Evolutionary conservation across 805 yeast genomes (phyloP).

Genomic region (Metschnikowia santaceciliae): DNA sequence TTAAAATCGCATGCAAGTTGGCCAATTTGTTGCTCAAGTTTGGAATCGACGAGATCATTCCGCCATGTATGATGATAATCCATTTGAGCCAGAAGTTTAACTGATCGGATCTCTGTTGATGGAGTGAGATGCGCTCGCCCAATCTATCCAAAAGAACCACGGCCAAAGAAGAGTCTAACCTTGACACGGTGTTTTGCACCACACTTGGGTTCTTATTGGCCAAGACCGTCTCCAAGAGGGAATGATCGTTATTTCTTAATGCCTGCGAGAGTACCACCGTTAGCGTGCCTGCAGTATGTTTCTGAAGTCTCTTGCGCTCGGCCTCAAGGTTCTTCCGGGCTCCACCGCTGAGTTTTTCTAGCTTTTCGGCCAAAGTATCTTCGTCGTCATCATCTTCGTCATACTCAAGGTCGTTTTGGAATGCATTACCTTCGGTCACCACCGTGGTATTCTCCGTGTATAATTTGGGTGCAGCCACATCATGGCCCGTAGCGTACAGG

Average conservation of each 20-base stretch:
- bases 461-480: constrained; percentile 48
- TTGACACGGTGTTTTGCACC: constrained; percentile 47
- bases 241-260: constrained; percentile 77
- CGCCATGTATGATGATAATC: constrained; percentile 53
- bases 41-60: constrained; percentile 44
- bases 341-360: constrained; percentile 34
- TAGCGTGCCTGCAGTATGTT: constrained; percentile 58
- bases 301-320: constrained; percentile 38
- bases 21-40: constrained; percentile 41
- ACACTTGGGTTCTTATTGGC: constrained; percentile 47
- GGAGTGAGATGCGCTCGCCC: constrained; percentile 50
- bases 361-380: constrained; percentile 52
- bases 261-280: constrained; percentile 88
- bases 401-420: constrained; percentile 47
- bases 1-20: constrained; percentile 44
- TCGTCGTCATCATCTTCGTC: constrained; percentile 42
- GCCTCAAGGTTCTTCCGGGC: constrained; percentile 23
- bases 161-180: constrained; percentile 47
- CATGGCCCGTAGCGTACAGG: constrained; percentile 46
- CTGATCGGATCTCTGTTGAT: constrained; percentile 46
- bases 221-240: constrained; percentile 81
- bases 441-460: constrained; percentile 61
- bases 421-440: constrained; percentile 61
- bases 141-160: constrained; percentile 48
- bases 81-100: constrained; percentile 55